Base-by-base conservation (phyloP, 768 basidiomycete species). In the Piloderma croceum region DNA sequence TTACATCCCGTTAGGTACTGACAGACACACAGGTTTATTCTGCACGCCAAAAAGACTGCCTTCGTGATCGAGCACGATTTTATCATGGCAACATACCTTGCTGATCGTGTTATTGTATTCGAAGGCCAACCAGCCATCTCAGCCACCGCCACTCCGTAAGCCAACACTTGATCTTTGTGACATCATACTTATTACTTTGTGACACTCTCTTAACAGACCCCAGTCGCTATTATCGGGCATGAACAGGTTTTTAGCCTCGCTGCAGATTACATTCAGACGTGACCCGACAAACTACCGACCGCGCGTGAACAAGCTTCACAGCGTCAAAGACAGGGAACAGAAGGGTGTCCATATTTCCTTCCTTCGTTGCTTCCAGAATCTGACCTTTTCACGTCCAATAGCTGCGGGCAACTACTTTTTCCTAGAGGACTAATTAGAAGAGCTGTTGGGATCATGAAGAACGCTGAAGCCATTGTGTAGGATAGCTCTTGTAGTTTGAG, bases 31-130 rank as follows among this genome's bases (percentile, higher is more conserved):
- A 86, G 85, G 35, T 97, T 94, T 66, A 90, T 99, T 56, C 80
- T 98, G 22, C 88, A 96, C 57, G 79, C 91, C 11, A 96, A 96
- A 73, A 92, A 93, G 69, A 98, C 93, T 1, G 96, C 96, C 1
- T 97, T 99, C 61, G 77, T 99, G 53, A 97, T 99, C 57, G 96
- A 99, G 75, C 96, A 99, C 80, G 94, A 98, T 71, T 97, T 99
- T 64, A 96, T 98, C 70, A 97, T 97, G 94, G 93, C 94, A 3
- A 97, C 94, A 2, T 98, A 99, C 64, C 86, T 99, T 41, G 94
- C 96, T 31, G 96, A 99, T 60, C 86, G 94, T 34, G 91, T 96
- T 53, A 91, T 94, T 44, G 90, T 93, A 10, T 93, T 90, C 52
- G 83, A 87, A 59, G 89, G 89, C 27, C 63, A 79, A 52, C 94